These are phyloP conservation scores for Haplosporangium sp. DNA, from an alignment of 371 early-diverging fungal genomes.

Conservation along the genomic window DNA sequence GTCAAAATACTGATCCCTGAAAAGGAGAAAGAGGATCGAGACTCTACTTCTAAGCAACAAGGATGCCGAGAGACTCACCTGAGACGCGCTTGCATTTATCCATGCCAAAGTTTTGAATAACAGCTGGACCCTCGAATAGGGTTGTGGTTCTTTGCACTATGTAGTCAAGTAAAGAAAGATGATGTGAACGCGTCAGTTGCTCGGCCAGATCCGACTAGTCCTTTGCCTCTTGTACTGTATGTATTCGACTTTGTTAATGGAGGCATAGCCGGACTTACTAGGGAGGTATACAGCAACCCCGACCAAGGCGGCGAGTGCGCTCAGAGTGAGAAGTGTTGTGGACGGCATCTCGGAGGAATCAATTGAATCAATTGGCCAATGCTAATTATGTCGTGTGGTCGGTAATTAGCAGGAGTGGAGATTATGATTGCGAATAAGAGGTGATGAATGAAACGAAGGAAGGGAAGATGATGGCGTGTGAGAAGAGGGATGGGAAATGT, in stretches of 20 bases:
- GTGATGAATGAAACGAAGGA: neutral
- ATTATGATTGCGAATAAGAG: neutral
- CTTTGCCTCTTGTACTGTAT: no score
- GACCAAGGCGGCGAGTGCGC: constrained; percentile 35
- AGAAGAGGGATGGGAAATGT: neutral
- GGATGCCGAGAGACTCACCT: constrained; percentile 16
- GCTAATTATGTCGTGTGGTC: neutral
- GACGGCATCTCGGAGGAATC: constrained; percentile 31
- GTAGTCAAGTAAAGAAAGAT: neutral
- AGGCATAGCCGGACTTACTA: constrained; percentile 20
- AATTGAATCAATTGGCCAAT: neutral
- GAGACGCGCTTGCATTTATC: constrained; percentile 21
- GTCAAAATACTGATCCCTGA: neutral
- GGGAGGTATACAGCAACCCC: constrained; percentile 46
- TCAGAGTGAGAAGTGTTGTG: constrained; percentile 22
- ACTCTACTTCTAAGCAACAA: neutral
- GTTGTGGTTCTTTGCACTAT: neutral
- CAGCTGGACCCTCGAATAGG: neutral
- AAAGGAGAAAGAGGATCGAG: neutral
- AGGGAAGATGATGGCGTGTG: neutral
- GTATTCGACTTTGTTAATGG: neutral
- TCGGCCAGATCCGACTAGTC: neutral
- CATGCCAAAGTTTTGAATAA: constrained; percentile 2
- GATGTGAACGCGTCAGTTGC: neutral
- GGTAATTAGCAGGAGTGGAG: neutral